Evolutionary conservation across 306 rosid species (phyloP).

Genomic region (Mucuna pruriens): DNA sequence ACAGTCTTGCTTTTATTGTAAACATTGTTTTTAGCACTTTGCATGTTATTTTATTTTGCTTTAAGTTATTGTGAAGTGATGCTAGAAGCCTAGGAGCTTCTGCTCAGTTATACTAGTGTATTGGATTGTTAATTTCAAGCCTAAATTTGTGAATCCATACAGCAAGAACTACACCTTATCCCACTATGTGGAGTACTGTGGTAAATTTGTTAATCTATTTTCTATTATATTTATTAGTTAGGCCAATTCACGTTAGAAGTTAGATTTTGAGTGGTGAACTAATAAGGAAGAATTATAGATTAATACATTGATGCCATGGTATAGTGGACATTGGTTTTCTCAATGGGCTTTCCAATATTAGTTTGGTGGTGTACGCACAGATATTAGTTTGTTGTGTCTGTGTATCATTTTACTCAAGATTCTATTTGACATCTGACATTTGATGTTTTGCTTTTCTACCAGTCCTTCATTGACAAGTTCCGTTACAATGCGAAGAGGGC

Average conservation of each 20-base stretch:
- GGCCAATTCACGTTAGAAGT: not conserved
- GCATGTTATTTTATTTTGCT: not conserved
- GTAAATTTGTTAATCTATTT: not conserved
- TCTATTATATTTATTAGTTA: not conserved
- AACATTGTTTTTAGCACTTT: not conserved
- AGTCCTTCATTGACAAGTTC: constrained; percentile 97
- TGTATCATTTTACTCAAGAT: constrained; percentile 37
- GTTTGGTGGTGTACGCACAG: not conserved
- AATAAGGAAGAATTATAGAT: not conserved
- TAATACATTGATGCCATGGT: not conserved
- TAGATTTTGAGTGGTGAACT: not conserved
- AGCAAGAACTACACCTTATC: not conserved
- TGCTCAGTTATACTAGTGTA: not conserved
- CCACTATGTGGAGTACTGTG: not conserved
- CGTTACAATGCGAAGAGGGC: constrained; percentile 99
- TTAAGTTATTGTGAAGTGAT: constrained; percentile 13
- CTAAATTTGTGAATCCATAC: not conserved
- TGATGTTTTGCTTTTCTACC: constrained; percentile 44
- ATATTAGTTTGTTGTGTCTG: no score
- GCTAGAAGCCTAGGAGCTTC: constrained; percentile 2
- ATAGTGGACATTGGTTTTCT: not conserved
- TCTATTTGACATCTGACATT: constrained; percentile 47
- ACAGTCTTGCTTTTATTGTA: constrained; percentile 4
- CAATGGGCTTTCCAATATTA: not conserved
- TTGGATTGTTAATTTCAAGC: not conserved